A percentile compares a stretch with the other conserved stretches of the same genome.
Evolutionary conservation across 768 basidiomycete genomes (phyloP).

Genomic region (Leccinum rimulosum): DNA sequence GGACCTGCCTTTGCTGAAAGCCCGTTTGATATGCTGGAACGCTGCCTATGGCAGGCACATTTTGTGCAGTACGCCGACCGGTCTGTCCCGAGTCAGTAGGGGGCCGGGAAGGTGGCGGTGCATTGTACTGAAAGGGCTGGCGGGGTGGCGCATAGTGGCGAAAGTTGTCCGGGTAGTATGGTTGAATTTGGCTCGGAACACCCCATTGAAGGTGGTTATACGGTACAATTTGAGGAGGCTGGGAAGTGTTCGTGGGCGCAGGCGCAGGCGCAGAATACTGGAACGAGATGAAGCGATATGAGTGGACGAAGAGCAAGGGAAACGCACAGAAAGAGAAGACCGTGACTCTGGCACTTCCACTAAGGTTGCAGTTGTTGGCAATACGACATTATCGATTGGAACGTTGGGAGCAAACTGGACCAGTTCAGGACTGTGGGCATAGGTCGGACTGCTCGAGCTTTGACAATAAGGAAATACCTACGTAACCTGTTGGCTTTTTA

Average conservation of each 20-base stretch:
- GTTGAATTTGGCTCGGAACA: background rate
- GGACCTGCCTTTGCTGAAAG: conserved; percentile 6
- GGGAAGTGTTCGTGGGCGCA: background rate
- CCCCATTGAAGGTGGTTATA: conserved; percentile 4
- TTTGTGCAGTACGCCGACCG: conserved; percentile 13
- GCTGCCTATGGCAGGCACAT: conserved; percentile 4
- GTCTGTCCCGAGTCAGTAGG: conserved; percentile 7
- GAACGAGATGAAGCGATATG: conserved; percentile 2
- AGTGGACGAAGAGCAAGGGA: background rate
- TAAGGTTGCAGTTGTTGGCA: conserved; percentile 36
- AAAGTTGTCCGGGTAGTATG: background rate
- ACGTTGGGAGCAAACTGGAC: conserved; percentile 14
- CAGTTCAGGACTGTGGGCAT: conserved; percentile 11
- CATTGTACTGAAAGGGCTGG: background rate
- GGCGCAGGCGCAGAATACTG: conserved; percentile 12
- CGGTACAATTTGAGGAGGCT: conserved; percentile 8
- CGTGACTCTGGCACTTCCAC: conserved; percentile 30
- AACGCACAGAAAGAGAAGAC: conserved; percentile 15
- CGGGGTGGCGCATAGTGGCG: conserved; percentile 5
- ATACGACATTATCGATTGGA: conserved; percentile 17
- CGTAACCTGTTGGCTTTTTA: conserved; percentile 14
- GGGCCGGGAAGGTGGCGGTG: background rate
- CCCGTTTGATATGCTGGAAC: conserved; percentile 1
- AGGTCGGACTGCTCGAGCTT: background rate
- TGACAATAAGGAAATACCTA: conserved; percentile 9